Evolutionary conservation across 2,329 filamentous ascomycete species (phyloP).

Genomic region (Neopestalotiopsis rosae): DNA sequence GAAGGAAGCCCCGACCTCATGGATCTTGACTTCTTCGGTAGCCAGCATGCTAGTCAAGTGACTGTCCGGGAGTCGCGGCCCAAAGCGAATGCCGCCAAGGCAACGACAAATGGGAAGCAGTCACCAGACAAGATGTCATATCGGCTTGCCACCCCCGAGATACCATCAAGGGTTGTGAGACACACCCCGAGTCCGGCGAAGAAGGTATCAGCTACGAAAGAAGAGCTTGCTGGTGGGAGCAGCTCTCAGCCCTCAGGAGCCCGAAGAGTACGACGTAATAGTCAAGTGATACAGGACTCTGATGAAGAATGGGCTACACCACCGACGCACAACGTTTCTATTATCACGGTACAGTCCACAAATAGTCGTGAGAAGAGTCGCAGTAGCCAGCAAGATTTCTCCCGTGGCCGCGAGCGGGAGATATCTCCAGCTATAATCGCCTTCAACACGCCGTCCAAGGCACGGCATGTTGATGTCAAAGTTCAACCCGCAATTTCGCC

Average conservation of each 20-base stretch:
- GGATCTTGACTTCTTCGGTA: neutral
- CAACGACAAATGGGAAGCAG: constrained; percentile 20
- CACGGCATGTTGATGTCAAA: constrained; percentile 21
- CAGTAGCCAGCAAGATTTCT: constrained; percentile 21
- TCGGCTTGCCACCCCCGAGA: constrained; percentile 24
- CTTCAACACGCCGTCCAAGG: constrained; percentile 33
- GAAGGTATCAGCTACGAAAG: constrained; percentile 25
- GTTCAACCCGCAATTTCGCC: constrained; percentile 27
- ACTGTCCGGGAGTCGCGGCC: neutral
- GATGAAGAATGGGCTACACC: constrained; percentile 60
- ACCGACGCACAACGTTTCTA: constrained; percentile 40
- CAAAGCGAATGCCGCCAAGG: neutral
- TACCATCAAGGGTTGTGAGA: constrained; percentile 16
- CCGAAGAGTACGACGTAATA: constrained; percentile 32
- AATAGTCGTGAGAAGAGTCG: constrained; percentile 18
- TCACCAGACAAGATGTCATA: constrained; percentile 32
- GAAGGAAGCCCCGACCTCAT: neutral
- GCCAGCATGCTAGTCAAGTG: neutral
- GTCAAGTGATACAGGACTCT: constrained; percentile 58
- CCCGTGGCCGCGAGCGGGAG: constrained; percentile 22
- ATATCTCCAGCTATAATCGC: constrained; percentile 24
- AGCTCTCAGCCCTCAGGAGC: constrained; percentile 25
- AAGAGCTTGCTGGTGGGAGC: constrained; percentile 23
- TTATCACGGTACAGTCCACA: constrained; percentile 31
- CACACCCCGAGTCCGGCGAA: constrained; percentile 19